These are phyloP conservation scores for Trypanosoma vivax DNA, from an alignment of 208 protist genomes.

Conservation along the genomic window DNA sequence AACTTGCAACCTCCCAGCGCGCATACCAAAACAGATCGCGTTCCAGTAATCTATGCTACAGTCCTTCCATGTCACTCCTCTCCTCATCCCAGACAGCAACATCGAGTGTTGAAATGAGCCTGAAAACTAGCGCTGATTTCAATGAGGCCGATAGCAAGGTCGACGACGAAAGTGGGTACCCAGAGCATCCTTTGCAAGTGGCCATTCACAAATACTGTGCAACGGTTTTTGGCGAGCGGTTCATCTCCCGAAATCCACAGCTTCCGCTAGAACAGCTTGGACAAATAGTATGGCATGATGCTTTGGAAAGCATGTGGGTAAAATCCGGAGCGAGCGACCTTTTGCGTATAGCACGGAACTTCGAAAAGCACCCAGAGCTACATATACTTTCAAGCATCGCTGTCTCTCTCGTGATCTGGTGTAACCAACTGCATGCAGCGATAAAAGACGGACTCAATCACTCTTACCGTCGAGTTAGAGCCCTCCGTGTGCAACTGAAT, in stretches of 20 bases:
- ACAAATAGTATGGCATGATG: slow-evolving; percentile 30
- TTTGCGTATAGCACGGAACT: slow-evolving; percentile 17
- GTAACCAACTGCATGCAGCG: slow-evolving; percentile 33
- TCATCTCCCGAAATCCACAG: slow-evolving; percentile 1
- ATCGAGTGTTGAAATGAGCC: too few species aligned
- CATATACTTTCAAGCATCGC: slow-evolving; percentile 28
- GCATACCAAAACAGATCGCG: too few species aligned
- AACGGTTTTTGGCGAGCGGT: slow-evolving; percentile 21
- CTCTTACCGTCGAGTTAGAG: not conserved
- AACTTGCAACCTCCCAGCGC: too few species aligned
- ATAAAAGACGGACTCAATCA: slow-evolving; percentile 20
- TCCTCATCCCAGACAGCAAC: too few species aligned
- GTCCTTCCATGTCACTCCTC: too few species aligned
- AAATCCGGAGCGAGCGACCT: slow-evolving; percentile 39
- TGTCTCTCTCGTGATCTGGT: slow-evolving; percentile 53
- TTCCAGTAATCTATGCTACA: too few species aligned
- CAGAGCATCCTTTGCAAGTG: not conserved
- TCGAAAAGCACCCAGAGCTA: slow-evolving; percentile 34
- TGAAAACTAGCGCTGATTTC: not conserved
- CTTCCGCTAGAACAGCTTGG: slow-evolving; percentile 11
- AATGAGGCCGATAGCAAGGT: not conserved
- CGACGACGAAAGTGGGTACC: not conserved
- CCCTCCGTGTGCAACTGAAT: slow-evolving; percentile 1
- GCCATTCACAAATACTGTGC: slow-evolving; percentile 22
- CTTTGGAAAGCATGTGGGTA: slow-evolving; percentile 34